Evolutionary conservation across 805 yeast genomes (phyloP), one percentile per base, ranked within the genome.

Genomic region (Sugiyamaella qingdaonensis): DNA sequence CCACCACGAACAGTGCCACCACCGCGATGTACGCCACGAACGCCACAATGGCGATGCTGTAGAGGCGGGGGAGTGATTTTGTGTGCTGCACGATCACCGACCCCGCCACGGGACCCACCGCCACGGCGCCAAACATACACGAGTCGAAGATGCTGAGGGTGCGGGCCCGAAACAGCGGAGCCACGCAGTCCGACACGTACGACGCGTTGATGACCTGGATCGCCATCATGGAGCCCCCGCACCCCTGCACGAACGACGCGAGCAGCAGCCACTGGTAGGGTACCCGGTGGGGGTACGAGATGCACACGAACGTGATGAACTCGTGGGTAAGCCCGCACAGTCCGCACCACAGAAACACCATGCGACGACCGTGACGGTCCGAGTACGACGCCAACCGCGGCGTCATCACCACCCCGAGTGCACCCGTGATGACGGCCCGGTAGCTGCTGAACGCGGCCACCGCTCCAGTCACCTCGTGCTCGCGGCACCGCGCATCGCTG

Each of bases 121-220:
- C 70, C 45, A 60, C 41, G 31, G 67, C 65, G 9, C 53, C 59
- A 53, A 62, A 65, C 47, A 64, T n/a, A 37, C 58, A 52, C 8
- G 67, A 61, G 32, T 65, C 65, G 21, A 64, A 42, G 9, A 55
- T 29, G 5, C 64, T 63, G 57, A 73, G 61, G 48, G 63, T 68
- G 10, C 59, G 44, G 4, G 68, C 64, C 56, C 95, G 71, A 52
- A 78, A 74, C 33, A 73, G 75, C 0, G 87, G 78, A 18, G 82
- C 84, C 5, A 82, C 83, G 37, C 88, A 81, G 69, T 89, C 96
- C 2, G 88, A 74, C 14, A 86, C 75, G 63, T 88, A 89, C 55
- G 91, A 80, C 63, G 84, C 84, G 10, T 81, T 71, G 31, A 85
- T 69, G 9, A 85, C 79, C 48, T 85, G 61, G 33, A 84, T 61